Conservation (phyloP, 805 yeast species). For the Metschnikowia matae region DNA sequence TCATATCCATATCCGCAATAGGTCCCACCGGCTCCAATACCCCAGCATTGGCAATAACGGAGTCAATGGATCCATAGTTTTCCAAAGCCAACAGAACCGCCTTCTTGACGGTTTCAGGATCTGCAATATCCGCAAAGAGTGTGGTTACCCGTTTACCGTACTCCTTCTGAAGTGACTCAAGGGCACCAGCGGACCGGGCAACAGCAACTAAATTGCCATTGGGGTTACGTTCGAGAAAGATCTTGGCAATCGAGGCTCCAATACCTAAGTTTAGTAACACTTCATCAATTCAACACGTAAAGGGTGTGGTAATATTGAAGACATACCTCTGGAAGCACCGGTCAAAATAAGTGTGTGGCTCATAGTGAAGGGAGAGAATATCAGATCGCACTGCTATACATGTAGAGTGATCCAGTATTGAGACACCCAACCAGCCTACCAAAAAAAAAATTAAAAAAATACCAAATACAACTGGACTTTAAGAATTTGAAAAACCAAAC, state of each 20-base stretch:
- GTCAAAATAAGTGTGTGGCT: conserved; percentile 21
- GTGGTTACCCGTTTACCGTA: conserved; percentile 48
- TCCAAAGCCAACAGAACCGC: conserved; percentile 44
- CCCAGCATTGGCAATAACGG: conserved; percentile 78
- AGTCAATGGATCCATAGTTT: conserved; percentile 55
- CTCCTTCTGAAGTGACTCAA: conserved; percentile 39
- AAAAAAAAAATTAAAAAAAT: too few species aligned
- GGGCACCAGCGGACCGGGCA: conserved; percentile 57
- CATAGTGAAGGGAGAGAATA: conserved; percentile 7
- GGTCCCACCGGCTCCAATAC: conserved; percentile 71
- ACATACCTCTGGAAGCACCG: conserved; percentile 22
- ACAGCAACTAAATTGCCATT: conserved; percentile 55
- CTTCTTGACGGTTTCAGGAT: conserved; percentile 28
- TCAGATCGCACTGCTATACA: background rate
- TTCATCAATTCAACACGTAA: conserved; percentile 28
- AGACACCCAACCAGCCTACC: too few species aligned
- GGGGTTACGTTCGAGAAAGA: conserved; percentile 38
- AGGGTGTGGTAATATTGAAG: background rate
- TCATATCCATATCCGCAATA: conserved; percentile 48
- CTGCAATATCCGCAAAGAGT: conserved; percentile 59
- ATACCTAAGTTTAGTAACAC: conserved; percentile 56
- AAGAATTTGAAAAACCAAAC: too few species aligned
- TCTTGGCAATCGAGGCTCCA: conserved; percentile 69
- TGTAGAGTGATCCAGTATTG: background rate
- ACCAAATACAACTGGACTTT: too few species aligned